phyloP scores from a whole-genome alignment of 2,329 filamentous ascomycete genomes.

The Cyphellophora attinorum region DNA sequence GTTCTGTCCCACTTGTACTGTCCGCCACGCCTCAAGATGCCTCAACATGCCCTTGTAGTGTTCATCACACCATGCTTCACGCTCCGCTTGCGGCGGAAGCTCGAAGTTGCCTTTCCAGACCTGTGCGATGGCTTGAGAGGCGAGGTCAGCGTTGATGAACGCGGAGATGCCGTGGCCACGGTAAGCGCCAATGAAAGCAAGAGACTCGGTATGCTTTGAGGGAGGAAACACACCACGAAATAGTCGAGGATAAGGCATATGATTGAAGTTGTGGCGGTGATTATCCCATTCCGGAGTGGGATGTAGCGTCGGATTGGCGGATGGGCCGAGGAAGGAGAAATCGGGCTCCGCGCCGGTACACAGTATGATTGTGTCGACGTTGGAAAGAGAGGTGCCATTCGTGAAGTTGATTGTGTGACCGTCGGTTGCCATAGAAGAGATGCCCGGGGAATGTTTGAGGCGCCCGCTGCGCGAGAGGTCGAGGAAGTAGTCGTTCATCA shows the following conservation, averaged over 20 bases:
- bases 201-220: slow-evolving; percentile 17
- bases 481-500: slow-evolving; percentile 22
- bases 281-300: background rate
- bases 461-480: slow-evolving; percentile 20
- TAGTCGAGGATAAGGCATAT: slow-evolving; percentile 14
- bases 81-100: slow-evolving; percentile 15
- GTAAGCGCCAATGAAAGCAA: slow-evolving; percentile 22
- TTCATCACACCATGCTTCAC: slow-evolving; percentile 15
- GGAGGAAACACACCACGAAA: slow-evolving; percentile 26
- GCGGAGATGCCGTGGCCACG: slow-evolving; percentile 9
- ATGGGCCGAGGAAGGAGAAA: slow-evolving; percentile 18
- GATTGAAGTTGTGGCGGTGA: background rate
- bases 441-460: slow-evolving; percentile 20
- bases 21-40: background rate
- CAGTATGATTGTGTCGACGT: slow-evolving; percentile 26
- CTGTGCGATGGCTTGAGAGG: slow-evolving; percentile 23
- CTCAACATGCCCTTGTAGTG: background rate
- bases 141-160: slow-evolving; percentile 22
- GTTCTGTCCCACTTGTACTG: slow-evolving; percentile 3
- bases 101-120: slow-evolving; percentile 21
- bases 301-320: slow-evolving; percentile 18
- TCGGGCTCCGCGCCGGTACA: slow-evolving; percentile 27
- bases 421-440: slow-evolving; percentile 10
- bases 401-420: background rate
- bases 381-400: background rate